These are phyloP conservation scores for Musa itinerans DNA, from an alignment of 176 grass and related monocot species.

Conservation along the genomic window DNA sequence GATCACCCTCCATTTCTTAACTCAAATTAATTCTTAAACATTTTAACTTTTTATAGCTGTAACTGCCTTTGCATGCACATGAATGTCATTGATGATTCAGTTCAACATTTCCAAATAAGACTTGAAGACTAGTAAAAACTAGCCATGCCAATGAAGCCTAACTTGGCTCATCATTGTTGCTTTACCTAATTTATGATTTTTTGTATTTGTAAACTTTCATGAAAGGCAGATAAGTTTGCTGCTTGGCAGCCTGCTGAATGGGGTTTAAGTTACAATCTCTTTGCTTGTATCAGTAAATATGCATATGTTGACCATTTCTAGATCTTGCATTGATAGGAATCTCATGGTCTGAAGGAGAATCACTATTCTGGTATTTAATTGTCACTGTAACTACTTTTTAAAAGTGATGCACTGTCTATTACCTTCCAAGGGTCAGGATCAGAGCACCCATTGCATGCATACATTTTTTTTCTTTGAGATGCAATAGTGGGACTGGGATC, in stretches of 20 bases:
- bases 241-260: neutral
- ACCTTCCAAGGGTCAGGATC: neutral
- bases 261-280: neutral
- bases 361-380: too few relatives aligned
- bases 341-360: too few relatives aligned
- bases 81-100: neutral
- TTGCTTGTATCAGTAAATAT: conserved; percentile 11
- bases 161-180: neutral
- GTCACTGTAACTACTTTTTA: too few relatives aligned
- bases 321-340: neutral
- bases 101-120: neutral
- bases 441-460: neutral
- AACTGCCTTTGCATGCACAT: too few relatives aligned
- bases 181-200: neutral
- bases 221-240: too few relatives aligned
- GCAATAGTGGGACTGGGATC: too few relatives aligned
- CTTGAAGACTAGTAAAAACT: too few relatives aligned
- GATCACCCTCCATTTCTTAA: neutral
- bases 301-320: neutral
- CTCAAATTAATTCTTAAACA: neutral
- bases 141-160: too few relatives aligned
- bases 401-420: too few relatives aligned
- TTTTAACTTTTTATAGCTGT: neutral
- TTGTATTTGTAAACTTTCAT: too few relatives aligned
- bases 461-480: neutral